These are phyloP conservation scores for Chalara sp. DNA, from an alignment of 2,329 filamentous ascomycete genomes.

Conservation along the genomic window DNA sequence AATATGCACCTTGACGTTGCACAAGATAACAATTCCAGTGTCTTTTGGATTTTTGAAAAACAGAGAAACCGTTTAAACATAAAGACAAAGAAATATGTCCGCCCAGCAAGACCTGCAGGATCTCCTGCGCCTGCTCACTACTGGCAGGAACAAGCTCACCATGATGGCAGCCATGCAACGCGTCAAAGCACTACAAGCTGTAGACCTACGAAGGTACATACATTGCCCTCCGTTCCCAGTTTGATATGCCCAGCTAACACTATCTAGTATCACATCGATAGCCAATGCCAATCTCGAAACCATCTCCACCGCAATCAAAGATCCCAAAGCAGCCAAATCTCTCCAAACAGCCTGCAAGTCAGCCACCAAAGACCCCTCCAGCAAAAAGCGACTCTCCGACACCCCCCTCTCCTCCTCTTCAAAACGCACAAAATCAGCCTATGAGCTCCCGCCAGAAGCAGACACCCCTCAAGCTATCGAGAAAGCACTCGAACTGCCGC, in stretches of 20 bases:
- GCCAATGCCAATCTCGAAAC: constrained; percentile 17
- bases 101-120: constrained; percentile 54
- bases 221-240: not conserved
- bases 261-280: constrained; percentile 22
- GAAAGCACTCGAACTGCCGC: constrained; percentile 51
- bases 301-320: constrained; percentile 17
- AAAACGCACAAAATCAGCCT: constrained; percentile 23
- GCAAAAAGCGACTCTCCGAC: constrained; percentile 18
- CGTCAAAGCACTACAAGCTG: constrained; percentile 49
- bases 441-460: constrained; percentile 20
- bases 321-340: constrained; percentile 25
- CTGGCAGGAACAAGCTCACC: constrained; percentile 43
- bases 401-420: constrained; percentile 10
- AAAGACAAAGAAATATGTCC: constrained; percentile 36
- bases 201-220: constrained; percentile 46
- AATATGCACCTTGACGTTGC: too few species aligned
- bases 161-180: constrained; percentile 54
- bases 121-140: constrained; percentile 52
- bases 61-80: too few species aligned
- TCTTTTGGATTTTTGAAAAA: too few species aligned
- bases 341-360: constrained; percentile 24
- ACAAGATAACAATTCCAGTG: too few species aligned
- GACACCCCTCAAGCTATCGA: constrained; percentile 52
- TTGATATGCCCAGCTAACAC: constrained; percentile 7
- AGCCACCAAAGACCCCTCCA: constrained; percentile 11